Conservation (phyloP, 129 eudicot genomes). For the Ambrosia trifida region DNA sequence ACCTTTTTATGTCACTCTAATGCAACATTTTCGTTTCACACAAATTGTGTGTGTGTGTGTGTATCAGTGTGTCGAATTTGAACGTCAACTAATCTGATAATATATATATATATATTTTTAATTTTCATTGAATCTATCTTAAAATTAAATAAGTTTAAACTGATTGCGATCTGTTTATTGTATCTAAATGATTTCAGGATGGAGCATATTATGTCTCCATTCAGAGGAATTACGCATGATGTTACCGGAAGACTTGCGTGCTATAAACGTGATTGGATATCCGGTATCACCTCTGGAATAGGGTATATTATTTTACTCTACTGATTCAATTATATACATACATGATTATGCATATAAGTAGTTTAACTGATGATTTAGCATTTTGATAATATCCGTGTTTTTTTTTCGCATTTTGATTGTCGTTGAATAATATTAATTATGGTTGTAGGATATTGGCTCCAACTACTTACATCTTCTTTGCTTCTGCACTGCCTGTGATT, state of each 20-base stretch:
- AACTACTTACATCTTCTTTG: conserved; percentile 50
- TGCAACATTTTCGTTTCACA: neutral
- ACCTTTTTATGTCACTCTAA: neutral
- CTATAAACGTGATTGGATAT: conserved; percentile 62
- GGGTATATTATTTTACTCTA: conserved; percentile 36
- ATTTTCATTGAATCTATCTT: too few species aligned
- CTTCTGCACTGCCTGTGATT: conserved; percentile 55
- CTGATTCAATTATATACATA: neutral
- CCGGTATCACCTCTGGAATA: conserved; percentile 53
- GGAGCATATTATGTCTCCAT: conserved; percentile 52
- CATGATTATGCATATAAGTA: neutral
- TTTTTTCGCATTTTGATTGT: neutral
- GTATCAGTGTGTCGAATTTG: neutral
- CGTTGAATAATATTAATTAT: neutral
- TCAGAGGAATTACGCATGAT: conserved; percentile 51
- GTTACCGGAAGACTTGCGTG: conserved; percentile 48
- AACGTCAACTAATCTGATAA: neutral
- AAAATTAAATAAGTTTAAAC: neutral
- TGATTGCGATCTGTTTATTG: neutral
- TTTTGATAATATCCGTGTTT: neutral
- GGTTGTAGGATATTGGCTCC: conserved; percentile 52
- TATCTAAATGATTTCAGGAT: conserved; percentile 23
- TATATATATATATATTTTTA: too few species aligned
- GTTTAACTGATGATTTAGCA: neutral
- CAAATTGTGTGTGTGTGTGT: neutral